phyloP scores from a whole-genome alignment of 2,329 filamentous ascomycete species.

The Pseudogymnoascus sp. region DNA sequence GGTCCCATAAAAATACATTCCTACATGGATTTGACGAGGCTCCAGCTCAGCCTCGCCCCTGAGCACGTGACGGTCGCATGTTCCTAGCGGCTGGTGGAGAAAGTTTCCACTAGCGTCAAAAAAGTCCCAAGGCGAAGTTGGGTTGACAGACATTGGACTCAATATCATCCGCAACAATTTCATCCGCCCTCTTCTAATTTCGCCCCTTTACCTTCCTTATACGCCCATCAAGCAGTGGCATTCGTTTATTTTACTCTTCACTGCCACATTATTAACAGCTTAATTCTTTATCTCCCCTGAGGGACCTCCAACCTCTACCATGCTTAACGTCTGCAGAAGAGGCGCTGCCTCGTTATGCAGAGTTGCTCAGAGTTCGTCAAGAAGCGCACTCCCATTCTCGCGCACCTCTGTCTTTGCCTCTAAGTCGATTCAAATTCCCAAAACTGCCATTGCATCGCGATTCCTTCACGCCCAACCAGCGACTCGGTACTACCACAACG shows the following conservation, averaged over 20 bases:
- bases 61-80: background rate
- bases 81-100: constrained; percentile 4
- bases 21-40: background rate
- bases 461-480: constrained; percentile 10
- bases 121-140: constrained; percentile 5
- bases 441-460: constrained; percentile 10
- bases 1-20: background rate
- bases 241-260: constrained; percentile 6
- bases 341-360: constrained; percentile 26
- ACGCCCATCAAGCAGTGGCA: constrained; percentile 1
- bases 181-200: background rate
- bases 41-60: background rate
- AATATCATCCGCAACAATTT: background rate
- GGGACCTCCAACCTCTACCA: constrained; percentile 14
- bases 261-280: background rate
- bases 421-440: constrained; percentile 17
- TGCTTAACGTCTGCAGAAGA: constrained; percentile 28
- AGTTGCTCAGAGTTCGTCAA: constrained; percentile 17
- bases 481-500: constrained; percentile 21
- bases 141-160: background rate
- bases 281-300: constrained; percentile 1
- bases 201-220: background rate
- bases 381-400: constrained; percentile 17
- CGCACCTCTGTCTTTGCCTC: constrained; percentile 22
- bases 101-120: constrained; percentile 8